Base-by-base conservation (phyloP, 1,139 yeast genomes). In the Saccharomyces hybrid region DNA sequence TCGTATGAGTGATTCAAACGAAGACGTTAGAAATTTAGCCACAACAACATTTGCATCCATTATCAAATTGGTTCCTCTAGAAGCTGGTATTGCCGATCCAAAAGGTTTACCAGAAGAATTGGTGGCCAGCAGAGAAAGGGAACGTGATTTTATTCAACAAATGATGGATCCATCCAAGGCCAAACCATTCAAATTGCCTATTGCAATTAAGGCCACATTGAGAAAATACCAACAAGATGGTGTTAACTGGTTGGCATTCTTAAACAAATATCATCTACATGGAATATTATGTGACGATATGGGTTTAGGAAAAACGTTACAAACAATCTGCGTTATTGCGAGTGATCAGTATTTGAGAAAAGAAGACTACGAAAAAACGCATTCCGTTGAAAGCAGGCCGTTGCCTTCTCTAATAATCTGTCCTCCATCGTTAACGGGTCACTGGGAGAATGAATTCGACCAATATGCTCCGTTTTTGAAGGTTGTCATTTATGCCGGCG, bases 141-240 rank as follows among this genome's bases (percentile, higher is more conserved):
- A 95, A 70, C 82, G 99, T 67, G 96, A 88, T 63, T 95, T 95
- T 64, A 88, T 95, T 58, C 88, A 87, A 61, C 99, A 95, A 69
- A 93, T 95, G 98, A 88, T 95, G 90, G 98, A 95, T 69, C 96
- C 96, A 14, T 77, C 90, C 7, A 90, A 91, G 23, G 23, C 23
- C 23, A 20, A 20, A 20, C 23, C 23, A 20, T 20, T 20, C 23
- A 20, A 20, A 20, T 20, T 20, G 23, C 23, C 23, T 2, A 20
- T 20, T 20, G 23, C 23, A 20, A 20, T 20, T 20, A 20, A 68
- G 88, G 99, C 99, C 0, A 89, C 96, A 1, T 78, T 95, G 61
- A 83, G 99, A 71, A 88, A 88, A 61, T 95, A 95, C 68, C 99
- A 95, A 73, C 98, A 90, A 65, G 96, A 91, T 20, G 99, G 99